These are phyloP conservation scores for Colletotrichum cordylinicola DNA, from an alignment of 2,329 filamentous ascomycete genomes.

Conservation along the genomic window DNA sequence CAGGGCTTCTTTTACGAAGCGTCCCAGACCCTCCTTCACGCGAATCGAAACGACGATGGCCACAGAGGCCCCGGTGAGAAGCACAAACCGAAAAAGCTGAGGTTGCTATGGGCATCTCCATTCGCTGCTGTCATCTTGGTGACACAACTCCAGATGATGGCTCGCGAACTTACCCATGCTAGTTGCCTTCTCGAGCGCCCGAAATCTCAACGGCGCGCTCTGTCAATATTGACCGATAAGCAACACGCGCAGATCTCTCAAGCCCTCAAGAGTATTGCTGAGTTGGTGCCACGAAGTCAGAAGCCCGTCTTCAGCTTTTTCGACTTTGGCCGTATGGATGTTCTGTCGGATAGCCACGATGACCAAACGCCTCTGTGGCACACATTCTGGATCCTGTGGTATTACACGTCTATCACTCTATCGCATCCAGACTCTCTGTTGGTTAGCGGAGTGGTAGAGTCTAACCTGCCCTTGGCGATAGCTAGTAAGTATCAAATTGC, in stretches of 20 bases:
- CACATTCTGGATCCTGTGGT: slow-evolving; percentile 9
- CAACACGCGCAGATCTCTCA: slow-evolving; percentile 4
- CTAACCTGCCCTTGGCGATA: neutral
- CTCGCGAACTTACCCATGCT: neutral
- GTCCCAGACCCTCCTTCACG: neutral
- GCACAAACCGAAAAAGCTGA: neutral
- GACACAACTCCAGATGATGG: slow-evolving; percentile 11
- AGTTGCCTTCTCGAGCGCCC: slow-evolving; percentile 3
- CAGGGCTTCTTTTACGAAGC: slow-evolving; percentile 8
- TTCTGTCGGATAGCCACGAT: neutral
- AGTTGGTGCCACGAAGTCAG: neutral
- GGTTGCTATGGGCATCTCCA: neutral
- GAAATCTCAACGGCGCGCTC: neutral
- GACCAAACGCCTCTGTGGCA: slow-evolving; percentile 11
- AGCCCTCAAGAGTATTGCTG: neutral
- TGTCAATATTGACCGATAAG: slow-evolving; percentile 3
- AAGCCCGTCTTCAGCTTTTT: slow-evolving; percentile 1
- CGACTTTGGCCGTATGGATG: slow-evolving; percentile 8
- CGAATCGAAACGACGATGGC: neutral
- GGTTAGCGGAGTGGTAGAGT: slow-evolving; percentile 5
- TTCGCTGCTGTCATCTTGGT: slow-evolving; percentile 8
- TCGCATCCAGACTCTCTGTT: slow-evolving; percentile 1
- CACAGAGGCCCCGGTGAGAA: neutral
- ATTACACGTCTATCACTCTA: slow-evolving; percentile 5
- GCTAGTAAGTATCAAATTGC: neutral